A percentile compares a stretch with the other conserved stretches of the same genome.
Conservation (phyloP, 495 filamentous ascomycete genomes). For the Bacidia rubella region DNA sequence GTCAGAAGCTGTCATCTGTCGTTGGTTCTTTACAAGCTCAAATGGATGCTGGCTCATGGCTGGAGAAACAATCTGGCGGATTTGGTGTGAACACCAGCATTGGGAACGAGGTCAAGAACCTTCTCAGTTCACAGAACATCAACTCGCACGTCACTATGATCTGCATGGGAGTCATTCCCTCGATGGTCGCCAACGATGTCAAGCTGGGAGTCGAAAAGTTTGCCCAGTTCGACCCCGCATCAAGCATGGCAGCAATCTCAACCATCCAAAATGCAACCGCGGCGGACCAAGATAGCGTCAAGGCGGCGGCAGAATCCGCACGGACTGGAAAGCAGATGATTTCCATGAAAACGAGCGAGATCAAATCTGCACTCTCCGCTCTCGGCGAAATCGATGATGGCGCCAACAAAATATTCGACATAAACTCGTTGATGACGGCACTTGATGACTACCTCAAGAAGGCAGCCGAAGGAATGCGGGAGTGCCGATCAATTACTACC, state of each 20-base stretch:
- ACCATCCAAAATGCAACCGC: neutral
- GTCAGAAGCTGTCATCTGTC: neutral
- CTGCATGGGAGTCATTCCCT: neutral
- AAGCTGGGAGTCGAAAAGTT: neutral
- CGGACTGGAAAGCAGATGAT: neutral
- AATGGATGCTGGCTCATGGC: neutral
- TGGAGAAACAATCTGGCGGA: neutral
- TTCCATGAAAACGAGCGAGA: neutral
- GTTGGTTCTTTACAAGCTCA: neutral
- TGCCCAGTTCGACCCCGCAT: neutral
- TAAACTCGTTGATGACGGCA: neutral
- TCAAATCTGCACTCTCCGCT: conserved; percentile 1
- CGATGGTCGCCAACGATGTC: neutral
- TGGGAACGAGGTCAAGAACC: neutral
- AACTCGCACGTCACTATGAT: neutral
- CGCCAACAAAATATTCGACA: neutral
- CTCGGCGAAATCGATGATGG: neutral
- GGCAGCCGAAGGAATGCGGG: neutral
- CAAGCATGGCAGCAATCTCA: neutral
- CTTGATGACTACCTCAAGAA: conserved; percentile 1
- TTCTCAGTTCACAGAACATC: neutral
- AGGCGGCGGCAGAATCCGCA: neutral
- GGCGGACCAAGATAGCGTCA: neutral
- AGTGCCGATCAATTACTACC: neutral
- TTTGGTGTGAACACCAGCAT: neutral